These are phyloP conservation scores for Xylaria intraflava DNA, from an alignment of 495 filamentous ascomycete species.

Conservation along the genomic window DNA sequence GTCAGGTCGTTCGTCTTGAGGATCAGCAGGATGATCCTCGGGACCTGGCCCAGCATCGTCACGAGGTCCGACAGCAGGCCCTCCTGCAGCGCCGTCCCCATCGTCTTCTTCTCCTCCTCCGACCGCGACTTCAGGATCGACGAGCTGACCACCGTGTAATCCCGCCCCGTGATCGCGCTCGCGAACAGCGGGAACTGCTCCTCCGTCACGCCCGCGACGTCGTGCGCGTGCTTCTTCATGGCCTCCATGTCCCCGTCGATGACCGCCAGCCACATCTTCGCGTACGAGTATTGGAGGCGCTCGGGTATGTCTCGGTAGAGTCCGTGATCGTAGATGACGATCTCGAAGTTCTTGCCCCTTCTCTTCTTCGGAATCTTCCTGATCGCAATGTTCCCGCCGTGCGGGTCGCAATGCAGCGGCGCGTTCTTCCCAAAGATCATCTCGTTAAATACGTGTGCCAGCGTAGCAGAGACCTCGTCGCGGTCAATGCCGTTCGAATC, in stretches of 20 bases:
- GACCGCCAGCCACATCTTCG: conserved; percentile 95
- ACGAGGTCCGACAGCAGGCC: conserved; percentile 84
- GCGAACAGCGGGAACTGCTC: conserved; percentile 95
- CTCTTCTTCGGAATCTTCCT: conserved; percentile 54
- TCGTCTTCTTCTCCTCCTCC: conserved; percentile 68
- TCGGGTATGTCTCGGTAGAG: conserved; percentile 88
- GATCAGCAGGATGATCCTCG: conserved; percentile 86
- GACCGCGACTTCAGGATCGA: conserved; percentile 57
- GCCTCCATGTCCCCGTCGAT: conserved; percentile 74
- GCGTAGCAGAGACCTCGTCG: conserved; percentile 90
- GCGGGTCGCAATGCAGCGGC: conserved; percentile 93
- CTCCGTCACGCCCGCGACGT: conserved; percentile 83
- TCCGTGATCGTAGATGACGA: conserved; percentile 97
- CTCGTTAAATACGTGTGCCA: conserved; percentile 94
- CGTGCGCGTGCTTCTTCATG: conserved; percentile 83
- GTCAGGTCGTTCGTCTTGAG: conserved; percentile 98
- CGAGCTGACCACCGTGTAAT: conserved; percentile 66
- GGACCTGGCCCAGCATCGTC: conserved; percentile 80
- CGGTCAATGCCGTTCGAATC: conserved; percentile 83
- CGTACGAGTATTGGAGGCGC: conserved; percentile 74
- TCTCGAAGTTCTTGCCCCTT: conserved; percentile 75
- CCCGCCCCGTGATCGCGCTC: conserved; percentile 90
- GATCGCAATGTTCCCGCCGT: conserved; percentile 95
- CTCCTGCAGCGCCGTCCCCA: conserved; percentile 74
- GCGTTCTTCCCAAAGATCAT: conserved; percentile 96